A percentile compares a stretch with the other conserved stretches of the same genome.
These are phyloP conservation scores for Pseudogymnoascus verrucosus DNA, from an alignment of 2,329 filamentous ascomycete species.

Conservation along the genomic window DNA sequence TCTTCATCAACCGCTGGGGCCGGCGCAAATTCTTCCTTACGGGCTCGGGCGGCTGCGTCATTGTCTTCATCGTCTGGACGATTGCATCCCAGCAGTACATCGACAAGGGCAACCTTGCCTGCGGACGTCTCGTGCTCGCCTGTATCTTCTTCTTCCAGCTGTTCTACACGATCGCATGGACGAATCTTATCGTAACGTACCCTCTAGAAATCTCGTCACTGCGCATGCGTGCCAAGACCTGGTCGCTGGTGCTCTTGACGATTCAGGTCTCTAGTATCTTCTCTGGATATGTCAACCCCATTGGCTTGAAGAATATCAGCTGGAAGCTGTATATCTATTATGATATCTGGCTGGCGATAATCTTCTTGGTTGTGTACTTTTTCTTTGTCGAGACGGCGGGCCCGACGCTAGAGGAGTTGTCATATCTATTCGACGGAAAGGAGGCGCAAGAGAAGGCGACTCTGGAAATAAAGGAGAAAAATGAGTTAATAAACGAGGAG, in stretches of 20 bases:
- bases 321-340: constrained; percentile 38
- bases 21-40: constrained; percentile 33
- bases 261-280: constrained; percentile 34
- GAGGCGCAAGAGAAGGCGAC: constrained; percentile 6
- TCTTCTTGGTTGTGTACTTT: constrained; percentile 33
- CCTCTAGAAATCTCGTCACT: constrained; percentile 36
- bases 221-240: constrained; percentile 36
- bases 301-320: constrained; percentile 31
- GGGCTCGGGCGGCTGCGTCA: constrained; percentile 32
- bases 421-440: constrained; percentile 11
- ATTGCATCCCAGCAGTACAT: constrained; percentile 33
- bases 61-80: constrained; percentile 32
- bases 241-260: constrained; percentile 33
- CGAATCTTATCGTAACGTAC: constrained; percentile 36
- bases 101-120: constrained; percentile 26
- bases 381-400: constrained; percentile 34
- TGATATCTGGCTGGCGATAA: constrained; percentile 32
- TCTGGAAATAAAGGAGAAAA: constrained; percentile 7
- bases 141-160: constrained; percentile 37
- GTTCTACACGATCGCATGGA: constrained; percentile 38
- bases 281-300: constrained; percentile 34
- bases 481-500: not conserved
- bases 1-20: constrained; percentile 32
- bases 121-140: constrained; percentile 31
- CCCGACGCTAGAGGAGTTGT: constrained; percentile 19